Percentiles rank a stretch among this genome's conserved stretches.
Evolutionary conservation across 805 yeast genomes (phyloP).

Genomic region (Tetrapisispora arboricola): DNA sequence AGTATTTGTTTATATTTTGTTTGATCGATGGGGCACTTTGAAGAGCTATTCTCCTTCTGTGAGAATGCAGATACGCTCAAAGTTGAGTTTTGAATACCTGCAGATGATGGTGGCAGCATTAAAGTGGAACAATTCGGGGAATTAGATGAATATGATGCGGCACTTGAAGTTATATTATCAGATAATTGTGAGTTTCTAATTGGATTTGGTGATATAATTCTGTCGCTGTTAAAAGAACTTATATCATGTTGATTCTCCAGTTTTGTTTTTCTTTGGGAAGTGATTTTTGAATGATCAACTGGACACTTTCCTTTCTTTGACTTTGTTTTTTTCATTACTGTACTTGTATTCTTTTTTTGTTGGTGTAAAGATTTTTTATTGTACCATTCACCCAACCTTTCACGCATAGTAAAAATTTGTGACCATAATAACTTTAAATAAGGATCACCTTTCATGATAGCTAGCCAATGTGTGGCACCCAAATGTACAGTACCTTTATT

Average conservation of each 20-base stretch:
- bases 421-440: conserved; percentile 46
- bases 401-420: conserved; percentile 35
- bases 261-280: neutral
- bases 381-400: conserved; percentile 28
- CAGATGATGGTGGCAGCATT: conserved; percentile 1
- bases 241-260: conserved; percentile 10
- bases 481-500: conserved; percentile 35
- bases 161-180: neutral
- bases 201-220: neutral
- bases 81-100: neutral
- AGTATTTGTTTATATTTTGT: neutral
- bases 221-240: neutral
- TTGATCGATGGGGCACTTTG: conserved; percentile 8
- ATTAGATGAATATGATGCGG: conserved; percentile 1
- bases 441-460: conserved; percentile 49
- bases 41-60: neutral
- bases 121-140: neutral
- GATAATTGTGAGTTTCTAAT: neutral
- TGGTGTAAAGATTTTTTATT: conserved; percentile 12
- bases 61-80: conserved; percentile 4
- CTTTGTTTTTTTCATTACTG: neutral
- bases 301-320: conserved; percentile 8
- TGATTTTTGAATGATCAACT: conserved; percentile 10
- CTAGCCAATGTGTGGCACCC: conserved; percentile 51
- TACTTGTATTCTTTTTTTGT: neutral